phyloP scores from a whole-genome alignment of 2,329 filamentous ascomycete genomes.

The Aspergillus ibericus region DNA sequence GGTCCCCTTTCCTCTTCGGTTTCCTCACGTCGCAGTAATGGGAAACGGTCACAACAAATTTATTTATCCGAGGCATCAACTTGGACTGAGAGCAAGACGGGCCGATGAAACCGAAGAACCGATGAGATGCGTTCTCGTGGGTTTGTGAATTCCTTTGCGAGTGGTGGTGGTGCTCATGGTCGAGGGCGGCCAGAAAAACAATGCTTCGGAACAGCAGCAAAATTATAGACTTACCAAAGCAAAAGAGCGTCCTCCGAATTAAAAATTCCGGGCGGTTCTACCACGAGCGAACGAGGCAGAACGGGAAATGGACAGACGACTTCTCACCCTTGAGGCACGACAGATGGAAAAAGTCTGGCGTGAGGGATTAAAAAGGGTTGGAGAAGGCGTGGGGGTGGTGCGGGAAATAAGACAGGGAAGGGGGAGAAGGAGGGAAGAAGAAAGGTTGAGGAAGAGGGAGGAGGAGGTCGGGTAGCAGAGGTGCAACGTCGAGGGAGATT shows the following conservation, averaged over 20 bases:
- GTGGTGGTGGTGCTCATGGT: neutral
- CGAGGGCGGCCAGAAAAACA: constrained; percentile 2
- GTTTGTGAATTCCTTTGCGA: neutral
- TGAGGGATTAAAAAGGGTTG: constrained; percentile 21
- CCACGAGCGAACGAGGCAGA: constrained; percentile 40
- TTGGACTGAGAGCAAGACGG: neutral
- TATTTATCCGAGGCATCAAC: neutral
- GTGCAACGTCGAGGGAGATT: constrained; percentile 13
- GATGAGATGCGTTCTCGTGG: neutral
- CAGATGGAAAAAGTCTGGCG: constrained; percentile 21
- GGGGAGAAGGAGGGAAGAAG: constrained; percentile 24
- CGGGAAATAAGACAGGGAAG: constrained; percentile 28
- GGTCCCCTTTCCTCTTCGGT: constrained; percentile 2
- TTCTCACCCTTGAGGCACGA: constrained; percentile 27
- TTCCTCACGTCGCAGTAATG: neutral
- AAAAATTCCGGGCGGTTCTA: constrained; percentile 26
- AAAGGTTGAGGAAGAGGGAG: constrained; percentile 24
- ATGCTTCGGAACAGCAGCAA: constrained; percentile 13
- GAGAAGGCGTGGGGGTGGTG: constrained; percentile 24
- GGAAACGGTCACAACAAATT: constrained; percentile 1
- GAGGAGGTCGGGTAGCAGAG: constrained; percentile 20
- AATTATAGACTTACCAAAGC: constrained; percentile 26
- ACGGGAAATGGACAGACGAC: constrained; percentile 13
- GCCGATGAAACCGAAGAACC: neutral
- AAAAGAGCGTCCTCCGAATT: constrained; percentile 23